Percentiles rank a stretch among this genome's conserved stretches.
Conservation (phyloP, 2,329 filamentous ascomycete genomes). For the Metarhizium anisopliae region DNA sequence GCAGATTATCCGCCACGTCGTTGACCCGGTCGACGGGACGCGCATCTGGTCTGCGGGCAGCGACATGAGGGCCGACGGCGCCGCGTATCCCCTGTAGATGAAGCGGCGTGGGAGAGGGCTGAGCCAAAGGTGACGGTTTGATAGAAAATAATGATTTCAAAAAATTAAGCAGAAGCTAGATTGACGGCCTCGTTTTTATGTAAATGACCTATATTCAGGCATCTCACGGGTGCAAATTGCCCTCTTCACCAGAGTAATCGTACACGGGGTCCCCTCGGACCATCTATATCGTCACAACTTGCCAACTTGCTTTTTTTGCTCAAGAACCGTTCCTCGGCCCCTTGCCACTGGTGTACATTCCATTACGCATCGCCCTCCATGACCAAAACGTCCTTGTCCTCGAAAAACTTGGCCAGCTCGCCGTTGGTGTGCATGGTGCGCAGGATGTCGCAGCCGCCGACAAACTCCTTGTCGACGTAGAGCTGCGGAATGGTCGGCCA, state of each 20-base stretch:
- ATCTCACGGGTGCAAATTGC: background rate
- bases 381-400: conserved; percentile 78
- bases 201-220: background rate
- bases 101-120: background rate
- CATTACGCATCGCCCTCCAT: conserved; percentile 33
- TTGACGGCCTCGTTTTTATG: background rate
- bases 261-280: background rate
- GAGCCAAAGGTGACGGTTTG: background rate
- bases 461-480: conserved; percentile 90
- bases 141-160: background rate
- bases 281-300: conserved; percentile 9
- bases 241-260: background rate
- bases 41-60: conserved; percentile 82
- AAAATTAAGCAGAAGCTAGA: background rate
- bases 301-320: conserved; percentile 18
- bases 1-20: conserved; percentile 72
- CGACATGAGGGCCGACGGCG: conserved; percentile 79
- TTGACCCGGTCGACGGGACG: conserved; percentile 58
- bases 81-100: conserved; percentile 41
- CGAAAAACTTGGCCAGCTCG: conserved; percentile 81
- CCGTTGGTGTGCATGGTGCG: conserved; percentile 97
- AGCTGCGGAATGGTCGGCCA: conserved; percentile 98
- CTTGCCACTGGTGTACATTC: conserved; percentile 3
- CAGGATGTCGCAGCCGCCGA: conserved; percentile 95
- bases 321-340: background rate